phyloP scores from a whole-genome alignment of 768 basidiomycete species.

The Mycena rebaudengoi region DNA sequence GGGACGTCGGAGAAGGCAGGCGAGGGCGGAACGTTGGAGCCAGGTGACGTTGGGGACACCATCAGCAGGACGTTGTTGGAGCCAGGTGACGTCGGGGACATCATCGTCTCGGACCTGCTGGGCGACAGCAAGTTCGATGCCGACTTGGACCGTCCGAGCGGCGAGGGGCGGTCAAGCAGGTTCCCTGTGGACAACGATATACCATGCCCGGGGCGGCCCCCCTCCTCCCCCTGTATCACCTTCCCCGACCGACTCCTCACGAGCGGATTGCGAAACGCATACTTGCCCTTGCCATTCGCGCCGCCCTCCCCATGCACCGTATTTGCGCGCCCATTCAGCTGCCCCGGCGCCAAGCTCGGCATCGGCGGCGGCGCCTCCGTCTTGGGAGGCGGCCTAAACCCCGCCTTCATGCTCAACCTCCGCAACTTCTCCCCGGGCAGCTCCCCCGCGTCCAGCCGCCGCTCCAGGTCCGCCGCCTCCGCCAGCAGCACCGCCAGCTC shows the following conservation, averaged over 20 bases:
- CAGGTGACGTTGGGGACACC: too few species aligned
- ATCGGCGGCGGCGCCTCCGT: not conserved
- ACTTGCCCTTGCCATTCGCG: not conserved
- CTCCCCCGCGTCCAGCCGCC: slow-evolving; percentile 58
- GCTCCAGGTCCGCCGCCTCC: slow-evolving; percentile 67
- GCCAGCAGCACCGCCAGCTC: slow-evolving; percentile 65
- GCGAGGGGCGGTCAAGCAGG: slow-evolving; percentile 1
- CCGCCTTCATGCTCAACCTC: slow-evolving; percentile 19
- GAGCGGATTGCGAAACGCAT: slow-evolving; percentile 27
- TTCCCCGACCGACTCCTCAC: slow-evolving; percentile 24
- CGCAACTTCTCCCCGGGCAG: slow-evolving; percentile 46
- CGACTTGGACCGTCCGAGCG: not conserved
- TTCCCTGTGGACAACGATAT: slow-evolving; percentile 21
- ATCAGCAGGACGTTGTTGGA: too few species aligned
- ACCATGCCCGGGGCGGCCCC: not conserved
- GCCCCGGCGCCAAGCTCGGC: too few species aligned
- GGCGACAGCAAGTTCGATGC: not conserved
- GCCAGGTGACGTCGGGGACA: too few species aligned
- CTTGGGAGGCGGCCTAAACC: not conserved
- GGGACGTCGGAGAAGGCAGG: slow-evolving; percentile 30
- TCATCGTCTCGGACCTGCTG: too few species aligned
- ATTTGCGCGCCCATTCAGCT: too few species aligned
- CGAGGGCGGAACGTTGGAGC: not conserved
- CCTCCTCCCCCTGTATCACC: not conserved
- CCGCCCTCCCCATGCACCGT: not conserved